Percentiles rank a stretch among this genome's conserved stretches.
phyloP scores from a whole-genome alignment of 2,329 filamentous ascomycete genomes.

The Fusarium praegraminearum region DNA sequence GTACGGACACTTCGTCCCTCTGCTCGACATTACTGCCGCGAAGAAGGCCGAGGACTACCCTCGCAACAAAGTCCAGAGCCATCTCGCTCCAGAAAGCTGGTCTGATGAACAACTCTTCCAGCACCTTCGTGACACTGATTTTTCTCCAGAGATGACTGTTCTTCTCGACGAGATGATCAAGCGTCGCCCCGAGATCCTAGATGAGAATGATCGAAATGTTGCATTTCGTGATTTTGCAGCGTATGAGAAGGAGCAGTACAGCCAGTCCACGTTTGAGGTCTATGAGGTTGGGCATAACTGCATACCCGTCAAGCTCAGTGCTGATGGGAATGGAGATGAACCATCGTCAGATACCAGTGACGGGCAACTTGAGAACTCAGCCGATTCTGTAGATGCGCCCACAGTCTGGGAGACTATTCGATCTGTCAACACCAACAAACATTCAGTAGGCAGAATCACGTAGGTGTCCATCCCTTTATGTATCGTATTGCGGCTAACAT shows the following conservation, averaged over 20 bases:
- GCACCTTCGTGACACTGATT: constrained; percentile 56
- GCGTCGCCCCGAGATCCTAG: constrained; percentile 50
- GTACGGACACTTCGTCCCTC: constrained; percentile 45
- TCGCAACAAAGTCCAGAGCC: constrained; percentile 28
- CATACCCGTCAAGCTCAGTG: constrained; percentile 50
- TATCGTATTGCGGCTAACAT: constrained; percentile 7
- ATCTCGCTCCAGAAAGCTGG: constrained; percentile 48
- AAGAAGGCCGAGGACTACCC: constrained; percentile 35
- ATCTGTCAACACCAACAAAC: constrained; percentile 52
- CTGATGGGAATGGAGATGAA: constrained; percentile 46
- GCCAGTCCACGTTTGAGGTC: constrained; percentile 67
- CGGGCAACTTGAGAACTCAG: constrained; percentile 43
- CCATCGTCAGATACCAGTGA: constrained; percentile 40
- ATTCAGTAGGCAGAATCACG: constrained; percentile 67
- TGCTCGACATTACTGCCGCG: constrained; percentile 40
- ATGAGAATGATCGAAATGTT: constrained; percentile 45
- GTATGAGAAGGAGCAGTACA: constrained; percentile 55
- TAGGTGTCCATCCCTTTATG: constrained; percentile 52
- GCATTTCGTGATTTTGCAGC: constrained; percentile 53
- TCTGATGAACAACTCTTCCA: constrained; percentile 58
- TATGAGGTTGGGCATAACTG: constrained; percentile 66
- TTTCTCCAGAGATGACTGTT: constrained; percentile 55
- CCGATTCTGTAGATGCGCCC: constrained; percentile 54
- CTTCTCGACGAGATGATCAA: constrained; percentile 55
- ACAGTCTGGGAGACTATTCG: constrained; percentile 58